Evolutionary conservation across 225 moss, liverwort and hornwort species (phyloP).

Genomic region (Polytrichum commune): DNA sequence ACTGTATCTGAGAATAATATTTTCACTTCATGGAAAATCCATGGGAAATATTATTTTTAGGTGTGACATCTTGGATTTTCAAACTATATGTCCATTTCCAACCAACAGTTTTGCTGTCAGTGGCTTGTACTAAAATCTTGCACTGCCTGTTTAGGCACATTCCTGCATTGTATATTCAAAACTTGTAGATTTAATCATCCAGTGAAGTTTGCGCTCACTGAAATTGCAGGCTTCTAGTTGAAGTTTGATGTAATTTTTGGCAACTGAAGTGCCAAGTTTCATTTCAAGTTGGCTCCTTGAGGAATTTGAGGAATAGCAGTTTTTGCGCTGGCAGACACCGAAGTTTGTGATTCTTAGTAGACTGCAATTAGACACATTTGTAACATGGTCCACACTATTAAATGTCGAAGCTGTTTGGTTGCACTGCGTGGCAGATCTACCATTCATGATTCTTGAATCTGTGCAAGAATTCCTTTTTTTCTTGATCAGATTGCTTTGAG

Average conservation of each 20-base stretch:
- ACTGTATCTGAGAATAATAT: too few relatives aligned
- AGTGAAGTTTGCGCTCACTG: constrained; percentile 2
- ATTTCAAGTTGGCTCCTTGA: background rate
- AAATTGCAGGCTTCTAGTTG: background rate
- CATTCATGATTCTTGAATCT: too few relatives aligned
- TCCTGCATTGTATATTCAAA: constrained; percentile 2
- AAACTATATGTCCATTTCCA: too few relatives aligned
- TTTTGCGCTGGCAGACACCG: constrained; percentile 15
- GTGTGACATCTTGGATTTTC: too few relatives aligned
- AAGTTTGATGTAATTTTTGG: background rate
- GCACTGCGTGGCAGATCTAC: too few relatives aligned
- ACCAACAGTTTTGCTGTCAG: too few relatives aligned
- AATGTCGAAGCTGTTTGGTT: constrained; percentile 29
- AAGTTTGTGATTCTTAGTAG: constrained; percentile 14
- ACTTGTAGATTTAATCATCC: background rate
- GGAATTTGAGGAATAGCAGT: constrained; percentile 20
- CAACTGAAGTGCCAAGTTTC: background rate
- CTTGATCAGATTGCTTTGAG: too few relatives aligned
- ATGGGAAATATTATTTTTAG: too few relatives aligned
- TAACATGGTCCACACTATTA: constrained; percentile 18
- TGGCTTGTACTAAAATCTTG: too few relatives aligned
- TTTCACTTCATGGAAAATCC: too few relatives aligned
- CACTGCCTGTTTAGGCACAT: background rate
- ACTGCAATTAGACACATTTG: constrained; percentile 22
- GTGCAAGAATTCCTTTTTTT: too few relatives aligned